Conservation (phyloP, 2,329 filamentous ascomycete genomes). For the Endocalyx cinctus region DNA sequence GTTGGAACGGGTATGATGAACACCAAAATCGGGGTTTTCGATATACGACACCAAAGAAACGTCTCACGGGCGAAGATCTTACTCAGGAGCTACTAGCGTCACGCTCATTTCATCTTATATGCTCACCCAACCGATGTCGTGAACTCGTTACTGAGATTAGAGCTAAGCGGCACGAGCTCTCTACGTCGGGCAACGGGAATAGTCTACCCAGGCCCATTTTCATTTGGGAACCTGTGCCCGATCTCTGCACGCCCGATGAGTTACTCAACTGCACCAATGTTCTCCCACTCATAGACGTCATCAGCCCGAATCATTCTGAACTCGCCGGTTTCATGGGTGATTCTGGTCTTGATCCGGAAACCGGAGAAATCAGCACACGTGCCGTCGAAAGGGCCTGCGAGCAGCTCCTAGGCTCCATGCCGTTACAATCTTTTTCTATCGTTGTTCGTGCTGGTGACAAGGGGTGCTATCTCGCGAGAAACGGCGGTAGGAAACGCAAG, state of each 20-base stretch:
- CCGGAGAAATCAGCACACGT: slow-evolving; percentile 47
- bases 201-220: slow-evolving; percentile 59
- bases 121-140: slow-evolving; percentile 71
- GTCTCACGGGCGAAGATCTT: slow-evolving; percentile 70
- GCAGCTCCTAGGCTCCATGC: slow-evolving; percentile 60
- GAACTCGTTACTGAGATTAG: slow-evolving; percentile 70
- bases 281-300: slow-evolving; percentile 57
- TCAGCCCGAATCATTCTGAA: slow-evolving; percentile 81
- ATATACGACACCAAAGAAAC: slow-evolving; percentile 82
- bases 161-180: slow-evolving; percentile 44
- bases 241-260: slow-evolving; percentile 71
- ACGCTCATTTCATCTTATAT: slow-evolving; percentile 82
- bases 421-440: slow-evolving; percentile 59
- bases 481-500: slow-evolving; percentile 48
- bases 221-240: slow-evolving; percentile 94
- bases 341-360: slow-evolving; percentile 47
- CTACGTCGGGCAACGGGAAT: slow-evolving; percentile 16
- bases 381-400: slow-evolving; percentile 57
- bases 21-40: slow-evolving; percentile 72
- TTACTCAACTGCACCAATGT: slow-evolving; percentile 61
- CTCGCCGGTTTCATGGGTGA: slow-evolving; percentile 79
- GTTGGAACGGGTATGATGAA: slow-evolving; percentile 84
- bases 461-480: slow-evolving; percentile 63
- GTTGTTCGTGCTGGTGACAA: slow-evolving; percentile 68
- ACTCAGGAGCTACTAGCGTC: slow-evolving; percentile 62